Percentiles rank a stretch among this genome's conserved stretches.
phyloP scores from a whole-genome alignment of 495 filamentous ascomycete species.

The Penicillium coprophilum region DNA sequence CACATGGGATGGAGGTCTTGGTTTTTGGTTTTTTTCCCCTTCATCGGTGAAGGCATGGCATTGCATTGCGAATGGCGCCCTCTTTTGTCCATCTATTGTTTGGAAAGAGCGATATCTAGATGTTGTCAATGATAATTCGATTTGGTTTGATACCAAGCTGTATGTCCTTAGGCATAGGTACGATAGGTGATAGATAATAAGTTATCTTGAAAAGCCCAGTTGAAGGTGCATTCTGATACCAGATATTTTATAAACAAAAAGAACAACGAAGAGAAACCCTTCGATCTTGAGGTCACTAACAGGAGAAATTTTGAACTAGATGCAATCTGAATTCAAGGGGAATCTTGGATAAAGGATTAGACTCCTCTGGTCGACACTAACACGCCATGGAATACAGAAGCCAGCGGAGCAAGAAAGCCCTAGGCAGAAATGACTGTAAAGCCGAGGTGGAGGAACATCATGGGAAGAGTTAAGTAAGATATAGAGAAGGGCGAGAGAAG shows the following conservation, averaged over 20 bases:
- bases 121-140: background rate
- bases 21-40: conserved; percentile 6
- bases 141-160: background rate
- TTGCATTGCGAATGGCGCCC: conserved; percentile 31
- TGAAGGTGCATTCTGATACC: background rate
- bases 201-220: background rate
- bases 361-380: conserved; percentile 23
- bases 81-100: conserved; percentile 2
- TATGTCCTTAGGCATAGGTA: no score
- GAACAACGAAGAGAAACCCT: background rate
- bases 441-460: conserved; percentile 4
- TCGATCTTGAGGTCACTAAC: background rate
- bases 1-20: background rate
- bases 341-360: conserved; percentile 28
- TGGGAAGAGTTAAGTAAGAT: background rate
- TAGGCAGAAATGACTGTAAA: background rate
- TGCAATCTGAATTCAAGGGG: conserved; percentile 24
- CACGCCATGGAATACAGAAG: conserved; percentile 23
- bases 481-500: background rate
- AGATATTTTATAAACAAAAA: background rate
- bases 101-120: conserved; percentile 7
- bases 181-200: no score
- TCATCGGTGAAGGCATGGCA: conserved; percentile 12
- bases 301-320: background rate
- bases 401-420: background rate